phyloP scores from a whole-genome alignment of 1,139 yeast genomes.

The Lodderomyces oxycetoniae region DNA sequence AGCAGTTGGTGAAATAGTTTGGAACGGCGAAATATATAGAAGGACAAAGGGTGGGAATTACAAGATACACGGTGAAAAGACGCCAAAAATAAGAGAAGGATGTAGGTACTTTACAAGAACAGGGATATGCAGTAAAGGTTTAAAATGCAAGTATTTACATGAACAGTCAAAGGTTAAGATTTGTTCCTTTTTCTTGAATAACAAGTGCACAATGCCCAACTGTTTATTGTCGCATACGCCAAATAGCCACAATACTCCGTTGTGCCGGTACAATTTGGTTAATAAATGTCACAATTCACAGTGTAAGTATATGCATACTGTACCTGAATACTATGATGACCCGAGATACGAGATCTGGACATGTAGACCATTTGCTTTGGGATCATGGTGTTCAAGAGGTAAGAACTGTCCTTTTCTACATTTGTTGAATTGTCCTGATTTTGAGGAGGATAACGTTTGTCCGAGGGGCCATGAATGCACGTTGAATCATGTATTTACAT shows the following conservation, averaged over 20 bases:
- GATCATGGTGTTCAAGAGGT: conserved; percentile 68
- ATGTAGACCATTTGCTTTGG: conserved; percentile 64
- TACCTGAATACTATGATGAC: conserved; percentile 34
- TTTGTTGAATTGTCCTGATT: conserved; percentile 66
- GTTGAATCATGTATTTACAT: conserved; percentile 42
- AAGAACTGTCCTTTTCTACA: conserved; percentile 54
- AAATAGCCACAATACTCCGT: conserved; percentile 60
- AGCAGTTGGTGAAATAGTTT: conserved; percentile 17
- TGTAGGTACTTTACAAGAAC: conserved; percentile 41
- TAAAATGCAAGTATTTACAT: conserved; percentile 54
- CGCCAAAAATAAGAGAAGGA: conserved; percentile 8
- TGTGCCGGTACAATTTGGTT: conserved; percentile 51
- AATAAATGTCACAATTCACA: conserved; percentile 50
- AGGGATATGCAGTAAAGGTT: conserved; percentile 51
- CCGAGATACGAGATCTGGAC: conserved; percentile 41
- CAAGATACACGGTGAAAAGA: conserved; percentile 7
- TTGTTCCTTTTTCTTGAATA: conserved; percentile 48
- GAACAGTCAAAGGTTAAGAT: conserved; percentile 46
- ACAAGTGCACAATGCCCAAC: conserved; percentile 44
- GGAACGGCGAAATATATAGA: conserved; percentile 29
- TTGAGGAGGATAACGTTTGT: conserved; percentile 56
- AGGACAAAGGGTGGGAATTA: conserved; percentile 28
- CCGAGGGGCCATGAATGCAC: conserved; percentile 45
- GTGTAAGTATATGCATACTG: conserved; percentile 51
- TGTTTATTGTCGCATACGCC: conserved; percentile 59